Evolutionary conservation across 805 yeast genomes (phyloP).

Genomic region (Candida mattraensis): DNA sequence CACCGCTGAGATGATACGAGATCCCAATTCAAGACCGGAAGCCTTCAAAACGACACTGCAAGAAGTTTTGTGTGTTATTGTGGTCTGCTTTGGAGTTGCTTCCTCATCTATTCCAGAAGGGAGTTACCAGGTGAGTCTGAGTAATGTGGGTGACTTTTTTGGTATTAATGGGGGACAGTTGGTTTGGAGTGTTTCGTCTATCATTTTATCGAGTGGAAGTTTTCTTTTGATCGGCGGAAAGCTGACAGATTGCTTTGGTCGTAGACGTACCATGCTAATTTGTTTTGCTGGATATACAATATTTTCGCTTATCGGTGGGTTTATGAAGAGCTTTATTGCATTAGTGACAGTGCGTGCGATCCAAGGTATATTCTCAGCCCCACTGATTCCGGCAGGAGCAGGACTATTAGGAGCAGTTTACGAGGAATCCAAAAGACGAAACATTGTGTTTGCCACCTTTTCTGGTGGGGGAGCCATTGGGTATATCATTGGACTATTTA

Average conservation of each 20-base stretch:
- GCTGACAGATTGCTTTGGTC: constrained; percentile 39
- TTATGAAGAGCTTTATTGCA: constrained; percentile 33
- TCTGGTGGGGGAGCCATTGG: constrained; percentile 46
- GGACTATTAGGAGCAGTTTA: constrained; percentile 40
- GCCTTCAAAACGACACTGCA: constrained; percentile 30
- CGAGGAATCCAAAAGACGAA: constrained; percentile 33
- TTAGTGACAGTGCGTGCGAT: constrained; percentile 39
- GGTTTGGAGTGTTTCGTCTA: constrained; percentile 40
- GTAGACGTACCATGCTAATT: constrained; percentile 31
- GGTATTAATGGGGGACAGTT: constrained; percentile 36
- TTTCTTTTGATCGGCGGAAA: constrained; percentile 38
- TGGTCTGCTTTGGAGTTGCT: constrained; percentile 35
- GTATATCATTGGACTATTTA: constrained; percentile 36
- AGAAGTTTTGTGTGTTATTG: constrained; percentile 32
- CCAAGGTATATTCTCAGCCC: constrained; percentile 38
- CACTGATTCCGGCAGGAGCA: constrained; percentile 42
- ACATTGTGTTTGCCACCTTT: constrained; percentile 36
- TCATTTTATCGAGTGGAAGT: constrained; percentile 37
- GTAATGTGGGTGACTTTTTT: constrained; percentile 31
- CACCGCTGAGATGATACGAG: background rate
- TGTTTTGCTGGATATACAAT: constrained; percentile 15
- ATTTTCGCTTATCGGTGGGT: constrained; percentile 28
- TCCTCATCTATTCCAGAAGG: constrained; percentile 36
- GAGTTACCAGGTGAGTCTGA: constrained; percentile 34
- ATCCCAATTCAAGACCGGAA: constrained; percentile 29